These are phyloP conservation scores for Trypanosoma lewisi DNA, from an alignment of 208 protist species.

Conservation along the genomic window DNA sequence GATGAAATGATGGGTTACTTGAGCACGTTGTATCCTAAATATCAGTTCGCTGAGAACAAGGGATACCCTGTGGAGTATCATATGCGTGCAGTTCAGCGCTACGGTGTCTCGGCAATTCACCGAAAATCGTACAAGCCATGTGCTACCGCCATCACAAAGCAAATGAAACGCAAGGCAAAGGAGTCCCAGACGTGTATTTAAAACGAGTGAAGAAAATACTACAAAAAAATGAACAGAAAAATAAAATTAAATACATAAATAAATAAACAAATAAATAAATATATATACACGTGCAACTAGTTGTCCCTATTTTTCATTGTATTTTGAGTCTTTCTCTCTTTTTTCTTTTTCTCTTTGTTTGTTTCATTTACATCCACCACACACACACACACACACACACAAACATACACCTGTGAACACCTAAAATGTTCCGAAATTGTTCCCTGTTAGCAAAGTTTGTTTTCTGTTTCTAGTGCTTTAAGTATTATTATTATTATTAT, in stretches of 20 bases:
- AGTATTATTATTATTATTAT: conserved; percentile 12
- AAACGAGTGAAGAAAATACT: not conserved
- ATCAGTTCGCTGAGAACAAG: conserved; percentile 81
- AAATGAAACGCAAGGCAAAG: conserved; percentile 28
- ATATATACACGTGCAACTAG: conserved; percentile 4
- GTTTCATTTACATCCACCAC: not conserved
- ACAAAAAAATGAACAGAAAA: not conserved
- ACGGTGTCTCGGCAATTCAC: conserved; percentile 80
- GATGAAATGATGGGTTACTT: conserved; percentile 88
- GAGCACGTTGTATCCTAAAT: conserved; percentile 69
- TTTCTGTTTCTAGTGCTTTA: not conserved
- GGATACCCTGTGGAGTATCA: conserved; percentile 88
- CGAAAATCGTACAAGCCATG: conserved; percentile 81
- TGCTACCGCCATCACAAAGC: conserved; percentile 44
- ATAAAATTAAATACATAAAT: not conserved
- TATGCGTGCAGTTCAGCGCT: conserved; percentile 63
- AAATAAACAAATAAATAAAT: not conserved
- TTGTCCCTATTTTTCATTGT: not conserved
- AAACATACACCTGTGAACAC: not conserved
- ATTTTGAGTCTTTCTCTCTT: not conserved
- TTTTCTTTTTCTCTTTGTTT: conserved; percentile 8
- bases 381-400: too few species aligned
- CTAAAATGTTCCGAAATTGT: too few species aligned
- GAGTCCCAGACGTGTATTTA: conserved; percentile 9
- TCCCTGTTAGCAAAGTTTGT: too few species aligned